Evolutionary conservation across 2,329 filamentous ascomycete genomes (phyloP), one percentile per base, ranked within the genome.

Genomic region (Verticillium zaregamsianum): DNA sequence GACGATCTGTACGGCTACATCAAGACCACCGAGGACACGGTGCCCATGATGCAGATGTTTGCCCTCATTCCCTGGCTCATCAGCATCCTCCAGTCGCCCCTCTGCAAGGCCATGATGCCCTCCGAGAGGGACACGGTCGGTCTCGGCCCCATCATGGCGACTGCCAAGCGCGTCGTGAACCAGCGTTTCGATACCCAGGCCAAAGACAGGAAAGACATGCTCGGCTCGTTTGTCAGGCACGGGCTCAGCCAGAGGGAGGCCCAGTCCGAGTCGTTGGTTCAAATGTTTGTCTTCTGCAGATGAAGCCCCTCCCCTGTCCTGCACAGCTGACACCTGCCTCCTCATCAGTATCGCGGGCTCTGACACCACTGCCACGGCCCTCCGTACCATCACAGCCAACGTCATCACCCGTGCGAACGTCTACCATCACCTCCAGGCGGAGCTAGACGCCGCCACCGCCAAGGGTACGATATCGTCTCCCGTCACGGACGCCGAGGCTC

Each of bases 81-180:
- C 5, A 81, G 80, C 39, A 80, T 92, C 39, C 87, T 93, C 23
- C 85, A 86, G 68, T 86, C 83, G 75, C 89, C 89, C 3, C 69
- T 92, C 64, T 79, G 86, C 64, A 88, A 90, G 69, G 84, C 84
- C 11, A 87, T 89, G 7, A 90, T 91, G 69, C 87, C 90, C 1
- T 35, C 33, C 33, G 33, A 35, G 33, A 35, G 33, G 14, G 33
- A 35, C 14, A 35, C 33, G 33, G 87, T 92, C 0, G 90, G 89
- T 7, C 80, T 80, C n/a, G 93, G 93, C 70, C 90, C 90, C 0
- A 82, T 85, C 61, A 83, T 81, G 5, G 86, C 88, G 61, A 88
- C 90, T 76, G 82, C 81, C 20, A 88, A 90, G 71, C 86, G 90
- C 28, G 79, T 87, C 2, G 74, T 35, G 33, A 35, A 35, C 33